Evolutionary conservation across 2,329 filamentous ascomycete species (phyloP), one percentile per base, ranked within the genome.

Genomic region (Nothopassalora personata): DNA sequence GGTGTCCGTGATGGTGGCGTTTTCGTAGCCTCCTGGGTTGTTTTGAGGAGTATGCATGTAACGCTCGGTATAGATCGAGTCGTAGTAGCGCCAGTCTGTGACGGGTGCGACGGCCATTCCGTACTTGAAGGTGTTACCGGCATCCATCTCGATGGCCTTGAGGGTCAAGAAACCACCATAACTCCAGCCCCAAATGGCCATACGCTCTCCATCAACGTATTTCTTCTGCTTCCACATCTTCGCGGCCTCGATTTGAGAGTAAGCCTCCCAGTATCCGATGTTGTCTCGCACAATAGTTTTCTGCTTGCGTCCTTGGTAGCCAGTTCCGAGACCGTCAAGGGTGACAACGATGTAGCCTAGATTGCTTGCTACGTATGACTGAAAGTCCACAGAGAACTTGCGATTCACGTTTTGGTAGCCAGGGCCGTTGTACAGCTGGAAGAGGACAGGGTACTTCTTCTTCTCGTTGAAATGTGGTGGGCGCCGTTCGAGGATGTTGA

Each of bases 181-280:
- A 63, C 90, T 96, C 94, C 94, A 99, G 51, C 94, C 94, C 94
- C 94, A 99, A 71, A 99, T 96, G 19, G 91, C 92, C 66, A 99
- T 84, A 56, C 89, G 85, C 6, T 85, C 81, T 28, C 83, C 79
- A 72, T 99, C 95, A 13, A 97, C 87, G 73, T 99, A 97, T 13
- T 82, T 75, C 71, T 91, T 93, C 39, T 79, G 78, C 0, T 88
- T 87, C 86, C 91, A 97, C 64, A 88, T 84, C 74, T 92, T 89
- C 3, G 90, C 94, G 0, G 91, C 89, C 28, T 87, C 89, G 65
- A 99, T 97, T 74, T 99, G 94, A 73, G 97, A 94, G 43, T 85
- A 81, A 0, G 93, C 85, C 77, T 99, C 94, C 71, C 86, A 90
- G 68, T 89, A 79, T 18, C 94, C 94, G 33, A 99, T 83, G 64